phyloP scores from a whole-genome alignment of 2,329 filamentous ascomycete genomes.

The Monilinia fructigena region DNA sequence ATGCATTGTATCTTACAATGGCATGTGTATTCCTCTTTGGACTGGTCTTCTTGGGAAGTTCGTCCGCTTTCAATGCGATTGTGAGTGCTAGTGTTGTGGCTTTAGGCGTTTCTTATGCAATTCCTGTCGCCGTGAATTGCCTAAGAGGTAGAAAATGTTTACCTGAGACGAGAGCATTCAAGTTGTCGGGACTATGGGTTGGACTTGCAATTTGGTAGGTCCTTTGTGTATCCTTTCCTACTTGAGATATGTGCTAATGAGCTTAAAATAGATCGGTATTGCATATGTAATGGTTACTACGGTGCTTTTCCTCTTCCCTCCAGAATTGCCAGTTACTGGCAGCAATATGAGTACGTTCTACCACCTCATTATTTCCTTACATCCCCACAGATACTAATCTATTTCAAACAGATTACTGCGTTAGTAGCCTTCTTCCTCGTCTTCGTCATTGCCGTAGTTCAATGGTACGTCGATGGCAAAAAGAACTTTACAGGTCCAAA shows the following conservation, averaged over 20 bases:
- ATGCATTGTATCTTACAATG: conserved; percentile 61
- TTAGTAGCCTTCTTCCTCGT: conserved; percentile 46
- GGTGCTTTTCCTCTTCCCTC: conserved; percentile 63
- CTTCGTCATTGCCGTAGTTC: conserved; percentile 45
- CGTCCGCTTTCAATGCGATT: conserved; percentile 69
- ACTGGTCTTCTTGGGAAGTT: conserved; percentile 63
- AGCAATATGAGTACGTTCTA: conserved; percentile 56
- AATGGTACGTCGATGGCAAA: conserved; percentile 60
- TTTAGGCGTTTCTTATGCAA: conserved; percentile 69
- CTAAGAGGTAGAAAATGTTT: conserved; percentile 65
- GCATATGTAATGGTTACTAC: conserved; percentile 59
- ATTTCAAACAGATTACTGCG: conserved; percentile 31
- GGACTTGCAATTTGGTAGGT: conserved; percentile 54
- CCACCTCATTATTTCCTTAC: neutral
- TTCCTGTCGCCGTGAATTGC: conserved; percentile 69
- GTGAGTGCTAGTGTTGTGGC: conserved; percentile 69
- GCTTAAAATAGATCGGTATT: conserved; percentile 46
- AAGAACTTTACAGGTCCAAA: conserved; percentile 54
- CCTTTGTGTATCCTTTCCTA: conserved; percentile 28
- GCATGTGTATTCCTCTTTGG: conserved; percentile 65
- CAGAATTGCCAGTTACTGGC: conserved; percentile 54
- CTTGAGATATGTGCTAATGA: conserved; percentile 22
- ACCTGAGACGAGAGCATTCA: conserved; percentile 55
- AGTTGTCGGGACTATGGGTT: conserved; percentile 55
- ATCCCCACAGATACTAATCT: neutral